phyloP scores from a whole-genome alignment of 495 filamentous ascomycete species.

The Aspergillus coremiiformis region DNA sequence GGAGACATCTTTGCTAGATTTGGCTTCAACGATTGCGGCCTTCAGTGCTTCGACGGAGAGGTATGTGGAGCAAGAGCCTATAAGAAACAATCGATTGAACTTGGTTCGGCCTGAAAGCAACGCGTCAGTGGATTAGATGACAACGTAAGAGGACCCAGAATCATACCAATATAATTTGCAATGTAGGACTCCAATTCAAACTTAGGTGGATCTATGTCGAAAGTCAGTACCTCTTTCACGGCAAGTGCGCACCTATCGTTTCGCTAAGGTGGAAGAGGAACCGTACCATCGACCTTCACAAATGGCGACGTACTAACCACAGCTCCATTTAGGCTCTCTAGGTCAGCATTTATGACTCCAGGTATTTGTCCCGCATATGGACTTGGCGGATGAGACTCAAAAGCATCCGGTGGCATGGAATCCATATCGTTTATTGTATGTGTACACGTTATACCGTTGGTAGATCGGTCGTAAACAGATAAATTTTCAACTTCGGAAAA shows the following conservation, averaged over 20 bases:
- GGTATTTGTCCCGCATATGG: conserved; percentile 8
- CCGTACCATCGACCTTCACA: conserved; percentile 30
- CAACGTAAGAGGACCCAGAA: neutral
- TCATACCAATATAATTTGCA: conserved; percentile 75
- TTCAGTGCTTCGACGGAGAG: conserved; percentile 77
- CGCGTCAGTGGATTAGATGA: conserved; percentile 1
- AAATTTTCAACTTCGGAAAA: neutral
- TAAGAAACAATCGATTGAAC: conserved; percentile 71
- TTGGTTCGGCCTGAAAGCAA: conserved; percentile 55
- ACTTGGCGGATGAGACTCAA: conserved; percentile 14
- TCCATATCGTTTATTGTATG: conserved; percentile 17
- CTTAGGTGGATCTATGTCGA: conserved; percentile 65
- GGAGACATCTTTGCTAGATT: conserved; percentile 62
- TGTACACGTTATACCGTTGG: neutral
- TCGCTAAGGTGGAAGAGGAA: neutral
- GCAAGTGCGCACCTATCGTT: conserved; percentile 4
- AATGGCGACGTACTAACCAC: conserved; percentile 6
- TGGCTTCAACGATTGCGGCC: conserved; percentile 67
- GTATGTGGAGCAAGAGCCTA: conserved; percentile 68
- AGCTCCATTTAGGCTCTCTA: conserved; percentile 12
- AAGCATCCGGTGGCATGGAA: conserved; percentile 23
- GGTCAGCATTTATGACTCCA: conserved; percentile 2
- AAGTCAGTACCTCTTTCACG: conserved; percentile 1
- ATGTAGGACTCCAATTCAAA: conserved; percentile 92
- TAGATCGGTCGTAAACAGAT: neutral